Evolutionary conservation across 768 basidiomycete genomes (phyloP), one percentile per base, ranked within the genome.

Genomic region (Kockovaella imperatae): DNA sequence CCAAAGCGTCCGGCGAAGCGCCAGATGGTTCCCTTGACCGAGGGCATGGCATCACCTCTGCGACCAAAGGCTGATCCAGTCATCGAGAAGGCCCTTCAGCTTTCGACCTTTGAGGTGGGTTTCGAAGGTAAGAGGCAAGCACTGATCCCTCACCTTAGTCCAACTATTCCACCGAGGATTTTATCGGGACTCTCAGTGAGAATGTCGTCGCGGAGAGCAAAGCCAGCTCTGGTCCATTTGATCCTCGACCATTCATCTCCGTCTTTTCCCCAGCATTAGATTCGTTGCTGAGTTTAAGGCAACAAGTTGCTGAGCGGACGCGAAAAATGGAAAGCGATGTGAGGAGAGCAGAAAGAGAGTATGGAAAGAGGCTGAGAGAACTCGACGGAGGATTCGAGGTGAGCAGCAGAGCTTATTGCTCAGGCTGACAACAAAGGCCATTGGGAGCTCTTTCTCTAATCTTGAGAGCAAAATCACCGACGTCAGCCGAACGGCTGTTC

Each of bases 341-440:
- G 13, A 76, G 83, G 38, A 78, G 83, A 0, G 82, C 89, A 2
- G 93, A 97, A 71, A 74, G 89, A 53, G 90, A 95, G 59, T 99
- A 97, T 71, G 86, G 87, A 2, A 87, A 84, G 75, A 86, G 87
- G 70, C 86, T 97, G 79, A 75, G 77, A n/a, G 91, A 96, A 47
- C 76, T 97, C 20, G 89, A 89, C 67, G 81, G 81, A 42, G 88
- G 88, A 1, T 97, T 97, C 60, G 91, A 99, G 76, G 91, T 89
- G 62, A 40, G 80, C 23, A 15, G 35, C 34, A 32, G 7, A 26
- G 26, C 2, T 25, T 26, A 39, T 25, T 31, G 38, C 13, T 24
- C 14, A n/a, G 24, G 26, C 18, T 39, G 32, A n/a, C 24, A 17
- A 11, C 35, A 7, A 68, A 97, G 89, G 80, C 82, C 28, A 91